Base-by-base conservation (phyloP, 352 stramenopile genomes). In the Globisporangium paddicum region DNA sequence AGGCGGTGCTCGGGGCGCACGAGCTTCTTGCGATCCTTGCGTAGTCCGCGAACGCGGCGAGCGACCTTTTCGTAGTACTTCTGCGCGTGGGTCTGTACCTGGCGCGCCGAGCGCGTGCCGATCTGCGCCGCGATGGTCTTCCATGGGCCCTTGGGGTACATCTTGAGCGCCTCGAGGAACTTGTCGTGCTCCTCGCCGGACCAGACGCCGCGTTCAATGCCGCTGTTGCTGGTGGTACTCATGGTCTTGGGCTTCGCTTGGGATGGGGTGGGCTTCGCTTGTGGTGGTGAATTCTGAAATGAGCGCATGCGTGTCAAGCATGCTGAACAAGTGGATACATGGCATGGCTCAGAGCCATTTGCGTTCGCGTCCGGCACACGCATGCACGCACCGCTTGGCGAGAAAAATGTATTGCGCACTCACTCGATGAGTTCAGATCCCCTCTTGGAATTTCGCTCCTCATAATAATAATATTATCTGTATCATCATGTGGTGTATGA, bases 31-130 rank as follows among this genome's bases (percentile, higher is more conserved):
- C 44, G 78, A 26, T 49, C 44, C 54, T 86, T 84, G 63, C 80
- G 78, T 5, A 90, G 64, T 0, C 81, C 77, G 6, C 81, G 78
- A 41, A 87, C 61, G 16, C 77, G 68, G 2, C 81, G 75, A 50
- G 77, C 72, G 53, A 90, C 79, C 58, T 90, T 89, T 53, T 90
- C 77, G 58, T 85, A 80, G 63, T 90, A 90, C 55, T 78, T 78
- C 56, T 78, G 67, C 4, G 67, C 67, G 49, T 78, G 70, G 21
- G 77, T 89, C 62, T 89, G 79, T 59, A 87, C 77, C 58, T 90
- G 81, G 9, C 81, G 71, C 13, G 78, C 63, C 23, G 75, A 85
- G 34, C 81, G 62, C 11, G 71, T 79, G 30, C 68, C 60, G 16
- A 79, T 66, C 14, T 50, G 45, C 23, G 63, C 46, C 8, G 71